Base-by-base conservation (phyloP, 192 early-diverging fungal species). In the Funneliformis mosseae region DNA sequence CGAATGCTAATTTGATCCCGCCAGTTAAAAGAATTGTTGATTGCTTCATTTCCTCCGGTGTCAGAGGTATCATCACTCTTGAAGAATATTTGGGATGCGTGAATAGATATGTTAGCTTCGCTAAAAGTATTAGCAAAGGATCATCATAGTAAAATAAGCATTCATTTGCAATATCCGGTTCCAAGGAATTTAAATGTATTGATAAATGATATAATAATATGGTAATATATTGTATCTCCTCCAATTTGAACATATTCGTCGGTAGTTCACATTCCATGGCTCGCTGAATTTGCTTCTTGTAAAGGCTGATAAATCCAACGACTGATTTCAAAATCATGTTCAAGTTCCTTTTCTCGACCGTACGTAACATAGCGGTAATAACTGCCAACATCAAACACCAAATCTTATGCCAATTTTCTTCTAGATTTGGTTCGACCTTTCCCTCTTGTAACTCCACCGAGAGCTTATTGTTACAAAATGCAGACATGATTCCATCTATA, bases 311-410 rank as follows among this genome's bases (percentile, higher is more conserved):
- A 67, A 90, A 88, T 43, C 76, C 83, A 62, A 88, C 82, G n/a
- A 85, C 68, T 23, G 77, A 68, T n/a, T 78, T 84, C 48, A 88
- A 79, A 48, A 86, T 81, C 2, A 80, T 71, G 14, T 85, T 85
- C 4, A 80, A 80, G n/a, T 90, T 84, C 1, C 80, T 80, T 18
- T 68, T 70, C 16, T 77, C 78, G 75, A 88, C 77, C 11, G 76
- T 73, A n/a, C 85, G 87, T 60, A 88, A 66, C 2, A 88, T 64
- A 59, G 86, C 81, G 5, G 81, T 88, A 23, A 87, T 79, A 4
- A 86, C 84, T 18, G 85, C 85, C 25, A 90, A 61, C 76, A 86
- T 85, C 73, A 86, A 87, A 42, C 87, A 87, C 89, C 89, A 90
- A 11, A 88, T 83, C 8, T 80, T 77, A 69, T 88, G 89, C 67